phyloP scores from a whole-genome alignment of 176 grass and related monocot genomes.

The Oryza longistaminata region DNA sequence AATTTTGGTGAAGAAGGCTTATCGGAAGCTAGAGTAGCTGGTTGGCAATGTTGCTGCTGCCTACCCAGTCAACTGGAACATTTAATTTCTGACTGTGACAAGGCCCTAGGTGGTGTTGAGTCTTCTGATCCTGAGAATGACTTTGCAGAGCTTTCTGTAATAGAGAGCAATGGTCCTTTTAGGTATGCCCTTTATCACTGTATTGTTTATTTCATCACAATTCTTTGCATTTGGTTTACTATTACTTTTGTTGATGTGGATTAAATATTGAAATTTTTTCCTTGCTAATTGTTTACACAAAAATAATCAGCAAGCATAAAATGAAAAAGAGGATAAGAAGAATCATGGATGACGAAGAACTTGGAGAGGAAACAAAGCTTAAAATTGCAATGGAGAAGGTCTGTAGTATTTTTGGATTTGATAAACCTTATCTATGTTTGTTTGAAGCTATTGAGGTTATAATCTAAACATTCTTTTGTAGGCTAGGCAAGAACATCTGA shows the following conservation, averaged over 20 bases:
- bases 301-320: constrained; percentile 52
- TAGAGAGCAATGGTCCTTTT: constrained; percentile 45
- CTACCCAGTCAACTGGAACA: constrained; percentile 61
- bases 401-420: constrained; percentile 24
- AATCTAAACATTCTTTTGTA: constrained; percentile 45
- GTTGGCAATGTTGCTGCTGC: constrained; percentile 91
- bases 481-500: constrained; percentile 99
- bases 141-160: constrained; percentile 50
- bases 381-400: constrained; percentile 99
- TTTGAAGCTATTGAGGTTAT: constrained; percentile 19
- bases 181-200: constrained; percentile 47
- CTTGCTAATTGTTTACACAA: neutral
- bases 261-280: neutral
- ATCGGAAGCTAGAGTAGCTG: constrained; percentile 58
- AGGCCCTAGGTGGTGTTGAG: constrained; percentile 48
- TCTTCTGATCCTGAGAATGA: constrained; percentile 73
- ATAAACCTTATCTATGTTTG: constrained; percentile 9
- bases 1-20: constrained; percentile 83
- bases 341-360: constrained; percentile 95
- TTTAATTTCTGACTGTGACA: constrained; percentile 81
- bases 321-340: constrained; percentile 88
- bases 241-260: neutral
- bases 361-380: constrained; percentile 87
- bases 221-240: neutral
- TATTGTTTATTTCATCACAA: constrained; percentile 8